These are phyloP conservation scores for Auriscalpium vulgare DNA, from an alignment of 768 basidiomycete species.

Conservation along the genomic window DNA sequence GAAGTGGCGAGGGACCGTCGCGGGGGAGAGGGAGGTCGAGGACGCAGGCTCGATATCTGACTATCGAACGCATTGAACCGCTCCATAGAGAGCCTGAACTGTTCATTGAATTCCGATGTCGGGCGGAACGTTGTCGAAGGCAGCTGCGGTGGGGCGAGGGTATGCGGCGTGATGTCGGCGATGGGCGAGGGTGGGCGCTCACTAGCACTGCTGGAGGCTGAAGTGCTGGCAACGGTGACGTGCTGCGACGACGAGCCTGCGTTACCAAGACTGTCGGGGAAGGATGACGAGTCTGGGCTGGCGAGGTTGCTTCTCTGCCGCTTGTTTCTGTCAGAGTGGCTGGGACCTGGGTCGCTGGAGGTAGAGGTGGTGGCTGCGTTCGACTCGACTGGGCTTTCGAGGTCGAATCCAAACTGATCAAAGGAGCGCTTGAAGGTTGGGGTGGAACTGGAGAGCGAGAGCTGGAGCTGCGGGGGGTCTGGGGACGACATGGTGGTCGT, in stretches of 20 bases:
- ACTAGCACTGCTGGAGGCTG: neutral
- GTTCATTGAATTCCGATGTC: constrained; percentile 7
- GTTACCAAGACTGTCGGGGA: neutral
- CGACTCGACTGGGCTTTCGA: constrained; percentile 34
- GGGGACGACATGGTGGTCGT: constrained; percentile 21
- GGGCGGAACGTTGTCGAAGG: neutral
- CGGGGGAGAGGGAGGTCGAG: constrained; percentile 8
- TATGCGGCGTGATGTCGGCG: neutral
- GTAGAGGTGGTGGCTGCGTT: constrained; percentile 22
- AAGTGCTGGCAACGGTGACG: too few species aligned
- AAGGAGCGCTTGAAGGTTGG: constrained; percentile 57
- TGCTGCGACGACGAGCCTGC: neutral
- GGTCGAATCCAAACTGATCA: constrained; percentile 48
- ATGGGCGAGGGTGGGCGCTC: neutral
- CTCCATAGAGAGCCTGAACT: constrained; percentile 16
- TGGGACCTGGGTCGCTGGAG: constrained; percentile 13
- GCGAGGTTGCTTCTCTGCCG: constrained; percentile 12
- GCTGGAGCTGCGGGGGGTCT: constrained; percentile 43
- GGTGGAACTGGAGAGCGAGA: constrained; percentile 40
- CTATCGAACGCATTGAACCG: constrained; percentile 16
- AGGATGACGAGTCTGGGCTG: constrained; percentile 1
- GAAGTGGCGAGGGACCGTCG: constrained; percentile 1
- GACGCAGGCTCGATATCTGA: constrained; percentile 14
- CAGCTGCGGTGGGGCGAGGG: constrained; percentile 1
- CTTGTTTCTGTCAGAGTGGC: constrained; percentile 12